phyloP scores from a whole-genome alignment of 371 early-diverging fungal species.

The Rhizopus microsporus region DNA sequence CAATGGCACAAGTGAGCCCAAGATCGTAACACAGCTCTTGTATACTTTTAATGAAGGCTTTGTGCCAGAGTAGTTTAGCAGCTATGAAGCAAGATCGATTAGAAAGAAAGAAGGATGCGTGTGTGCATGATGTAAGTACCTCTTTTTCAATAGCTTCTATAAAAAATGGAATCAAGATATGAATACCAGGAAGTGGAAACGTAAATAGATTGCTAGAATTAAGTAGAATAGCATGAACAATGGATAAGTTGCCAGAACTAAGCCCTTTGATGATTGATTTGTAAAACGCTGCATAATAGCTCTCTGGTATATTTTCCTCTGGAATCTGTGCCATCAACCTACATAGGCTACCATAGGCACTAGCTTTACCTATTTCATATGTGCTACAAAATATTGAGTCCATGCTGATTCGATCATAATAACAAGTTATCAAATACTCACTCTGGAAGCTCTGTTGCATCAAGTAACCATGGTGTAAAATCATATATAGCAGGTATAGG shows the following conservation, averaged over 20 bases:
- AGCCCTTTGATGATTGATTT: conserved; percentile 64
- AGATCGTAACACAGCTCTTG: conserved; percentile 45
- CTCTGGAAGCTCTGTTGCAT: conserved; percentile 64
- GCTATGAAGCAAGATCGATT: neutral
- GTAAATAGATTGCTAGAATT: conserved; percentile 70
- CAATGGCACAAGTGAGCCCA: conserved; percentile 44
- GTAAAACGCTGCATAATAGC: conserved; percentile 71
- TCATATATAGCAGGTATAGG: conserved; percentile 68
- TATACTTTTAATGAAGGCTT: conserved; percentile 24
- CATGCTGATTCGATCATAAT: neutral
- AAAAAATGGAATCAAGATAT: conserved; percentile 68
- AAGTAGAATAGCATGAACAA: conserved; percentile 64
- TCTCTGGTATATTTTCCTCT: conserved; percentile 59
- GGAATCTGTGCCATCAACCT: conserved; percentile 72
- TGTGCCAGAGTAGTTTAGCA: neutral
- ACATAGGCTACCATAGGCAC: conserved; percentile 71
- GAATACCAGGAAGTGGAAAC: conserved; percentile 64
- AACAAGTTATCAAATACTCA: conserved; percentile 20
- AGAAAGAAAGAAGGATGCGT: neutral
- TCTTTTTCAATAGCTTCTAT: conserved; percentile 60
- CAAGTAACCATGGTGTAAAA: conserved; percentile 65
- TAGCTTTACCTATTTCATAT: conserved; percentile 56
- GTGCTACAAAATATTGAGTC: conserved; percentile 31
- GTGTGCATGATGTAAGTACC: conserved; percentile 38
- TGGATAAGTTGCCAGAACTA: conserved; percentile 47